Evolutionary conservation across 441 rosid species (phyloP), one percentile per base, ranked within the genome.

Genomic region (Gossypium schwendimanii): DNA sequence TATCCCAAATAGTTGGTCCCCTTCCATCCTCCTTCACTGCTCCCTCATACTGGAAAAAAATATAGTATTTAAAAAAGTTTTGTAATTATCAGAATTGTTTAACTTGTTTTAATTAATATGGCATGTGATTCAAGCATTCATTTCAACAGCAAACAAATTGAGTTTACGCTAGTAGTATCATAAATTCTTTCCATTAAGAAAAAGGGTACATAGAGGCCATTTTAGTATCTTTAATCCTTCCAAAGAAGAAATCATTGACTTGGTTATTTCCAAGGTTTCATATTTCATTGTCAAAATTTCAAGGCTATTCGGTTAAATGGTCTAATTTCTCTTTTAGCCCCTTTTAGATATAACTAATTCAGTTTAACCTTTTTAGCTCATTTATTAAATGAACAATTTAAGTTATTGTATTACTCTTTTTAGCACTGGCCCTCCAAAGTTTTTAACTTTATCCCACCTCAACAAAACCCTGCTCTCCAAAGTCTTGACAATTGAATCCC

Each of bases 11-110:
- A 50, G 97, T 85, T 0, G 85, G 87, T 54, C 97, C 96, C 75
- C 97, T 89, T 26, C 97, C 99, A 4, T 83, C 97, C 76, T 76
- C 94, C 74, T 89, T 87, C 78, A 90, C 97, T 26, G 99, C 99
- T 73, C 99, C 99, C 75, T 96, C 99, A 31, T 88, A 78, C 99
- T 96, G 81, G 77, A 79, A 45, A 69, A 41, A 63, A 47, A 28
- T 63, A 64, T 57, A 2, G 44, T 36, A 54, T 20, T 33, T 69
- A 15, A 69, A 20, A 26, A 6, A 26, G 0, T 8, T 39, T 39
- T 39, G 44, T 8, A 39, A 36, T 63, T 9, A 26, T 59, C 1
- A 4, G 8, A n/a, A 5, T 63, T 7, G 45, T 31, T 41, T 45
- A 18, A 21, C 17, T 66, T 66, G 53, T 10, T 17, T 64, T 33